Base-by-base conservation (phyloP, 495 filamentous ascomycete genomes). In the Aspergillus asperescens region DNA sequence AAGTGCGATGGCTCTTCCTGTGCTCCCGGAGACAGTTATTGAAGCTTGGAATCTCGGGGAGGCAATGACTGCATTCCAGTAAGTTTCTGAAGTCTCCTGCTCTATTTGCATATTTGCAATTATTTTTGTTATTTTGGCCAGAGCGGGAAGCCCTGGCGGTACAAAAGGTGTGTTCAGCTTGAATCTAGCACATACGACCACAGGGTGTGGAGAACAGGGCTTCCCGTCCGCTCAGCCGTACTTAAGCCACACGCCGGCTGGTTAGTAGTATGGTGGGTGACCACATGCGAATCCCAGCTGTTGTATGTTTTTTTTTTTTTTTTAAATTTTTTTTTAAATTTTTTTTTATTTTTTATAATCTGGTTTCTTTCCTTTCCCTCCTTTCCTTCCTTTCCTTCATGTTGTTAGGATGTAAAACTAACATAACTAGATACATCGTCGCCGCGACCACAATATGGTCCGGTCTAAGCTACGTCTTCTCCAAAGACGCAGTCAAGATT, bases 401-500 rank as follows among this genome's bases (percentile, higher is more conserved):
- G 10, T 4, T 0, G 19, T 22, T 32, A 46, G 8, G 24, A 16
- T 2, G 7, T 15, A 34, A 27, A 20, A 51, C 55, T 56, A 32
- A 61, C 15, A 16, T 20, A n/a, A 43, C 6, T 41, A 76, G 73
- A 52, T 77, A 89, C 57, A 69, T 90, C 29, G 89, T 94, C 6
- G 89, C 87, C 0, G 77, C 78, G 0, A 94, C 89, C 9, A 94
- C 89, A 1, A 64, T 92, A 12, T 90, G 88, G 88, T 91, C 87
- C 25, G 89, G 89, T 15, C 73, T 88, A 4, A 88, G 86, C 63
- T 94, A 94, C 60, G 70, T 92, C 27, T 89, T 84, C 62, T 84
- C 83, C 50, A 89, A 87, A 60, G 81, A 90, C 59, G 88, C 87
- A 0, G 87, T 92, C 37, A 89, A 83, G 64, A 92, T 92, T 40